phyloP scores from a whole-genome alignment of 805 yeast species.

The Starmera pachycereana region DNA sequence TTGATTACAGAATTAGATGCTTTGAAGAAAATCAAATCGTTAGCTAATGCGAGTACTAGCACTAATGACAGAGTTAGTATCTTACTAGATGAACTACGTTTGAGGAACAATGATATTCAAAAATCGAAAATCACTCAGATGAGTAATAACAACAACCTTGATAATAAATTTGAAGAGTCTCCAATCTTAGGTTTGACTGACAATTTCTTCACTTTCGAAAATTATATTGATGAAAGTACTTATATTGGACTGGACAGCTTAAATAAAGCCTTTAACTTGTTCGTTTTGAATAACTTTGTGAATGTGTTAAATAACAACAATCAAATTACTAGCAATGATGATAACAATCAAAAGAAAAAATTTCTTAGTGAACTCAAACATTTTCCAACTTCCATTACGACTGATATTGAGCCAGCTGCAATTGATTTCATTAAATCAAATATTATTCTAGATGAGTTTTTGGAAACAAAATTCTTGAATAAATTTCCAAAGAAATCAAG shows the following conservation, averaged over 20 bases:
- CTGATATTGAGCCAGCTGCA: too few relatives aligned
- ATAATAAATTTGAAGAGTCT: too few relatives aligned
- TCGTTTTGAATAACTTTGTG: too few relatives aligned
- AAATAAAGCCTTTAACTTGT: conserved; percentile 7
- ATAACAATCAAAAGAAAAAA: conserved; percentile 5
- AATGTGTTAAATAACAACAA: too few relatives aligned
- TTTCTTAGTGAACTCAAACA: conserved; percentile 21
- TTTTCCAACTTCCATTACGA: conserved; percentile 1
- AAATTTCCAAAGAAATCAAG: conserved; percentile 19
- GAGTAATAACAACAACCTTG: too few relatives aligned
- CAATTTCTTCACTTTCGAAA: conserved; percentile 17
- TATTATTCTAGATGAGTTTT: neutral
- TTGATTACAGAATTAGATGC: conserved; percentile 25
- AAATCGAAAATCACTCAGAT: too few relatives aligned
- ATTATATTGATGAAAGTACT: conserved; percentile 11
- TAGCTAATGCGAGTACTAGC: neutral
- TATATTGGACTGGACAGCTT: conserved; percentile 18
- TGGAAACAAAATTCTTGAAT: conserved; percentile 9
- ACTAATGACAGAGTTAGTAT: neutral
- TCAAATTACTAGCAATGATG: too few relatives aligned
- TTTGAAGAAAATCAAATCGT: conserved; percentile 8
- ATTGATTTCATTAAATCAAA: too few relatives aligned
- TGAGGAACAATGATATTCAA: too few relatives aligned
- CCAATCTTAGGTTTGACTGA: neutral
- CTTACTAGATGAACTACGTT: too few relatives aligned